Evolutionary conservation across 2,329 filamentous ascomycete species (phyloP).

Genomic region (Colletotrichum lini): DNA sequence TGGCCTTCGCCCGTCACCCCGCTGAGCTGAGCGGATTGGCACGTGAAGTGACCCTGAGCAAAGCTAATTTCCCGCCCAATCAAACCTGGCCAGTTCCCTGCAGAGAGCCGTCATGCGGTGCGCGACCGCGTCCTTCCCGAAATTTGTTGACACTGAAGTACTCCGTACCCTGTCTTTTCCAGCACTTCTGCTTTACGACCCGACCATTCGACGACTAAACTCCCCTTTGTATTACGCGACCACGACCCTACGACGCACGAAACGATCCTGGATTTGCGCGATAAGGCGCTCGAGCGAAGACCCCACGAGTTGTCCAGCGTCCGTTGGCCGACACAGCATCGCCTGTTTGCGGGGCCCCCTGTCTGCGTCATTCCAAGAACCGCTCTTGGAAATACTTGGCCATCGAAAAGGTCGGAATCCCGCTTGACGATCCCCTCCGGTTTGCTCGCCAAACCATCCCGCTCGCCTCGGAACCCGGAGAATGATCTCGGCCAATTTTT

Average conservation of each 20-base stretch:
- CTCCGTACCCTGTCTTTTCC: constrained; percentile 32
- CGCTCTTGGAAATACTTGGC: constrained; percentile 24
- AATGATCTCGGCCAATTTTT: constrained; percentile 20
- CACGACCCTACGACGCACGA: constrained; percentile 35
- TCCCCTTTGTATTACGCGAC: constrained; percentile 40
- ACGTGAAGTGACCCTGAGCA: constrained; percentile 41
- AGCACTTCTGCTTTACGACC: constrained; percentile 34
- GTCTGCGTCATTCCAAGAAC: constrained; percentile 37
- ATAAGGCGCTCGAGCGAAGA: constrained; percentile 15
- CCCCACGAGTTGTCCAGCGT: not conserved
- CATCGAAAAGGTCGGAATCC: constrained; percentile 32
- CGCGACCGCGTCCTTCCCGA: constrained; percentile 43
- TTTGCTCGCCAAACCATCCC: constrained; percentile 24
- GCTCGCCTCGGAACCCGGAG: constrained; percentile 6
- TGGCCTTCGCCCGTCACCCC: constrained; percentile 17
- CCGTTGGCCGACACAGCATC: constrained; percentile 6
- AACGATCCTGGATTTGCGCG: constrained; percentile 24
- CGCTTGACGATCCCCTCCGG: constrained; percentile 24
- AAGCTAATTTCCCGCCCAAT: constrained; percentile 43
- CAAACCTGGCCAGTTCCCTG: constrained; percentile 36
- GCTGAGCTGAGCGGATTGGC: constrained; percentile 36
- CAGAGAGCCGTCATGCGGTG: constrained; percentile 41
- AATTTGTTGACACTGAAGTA: constrained; percentile 43
- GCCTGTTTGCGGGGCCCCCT: constrained; percentile 36
- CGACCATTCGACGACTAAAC: constrained; percentile 19